Evolutionary conservation across 768 basidiomycete genomes (phyloP).

Genomic region (Serpula lacrymans): DNA sequence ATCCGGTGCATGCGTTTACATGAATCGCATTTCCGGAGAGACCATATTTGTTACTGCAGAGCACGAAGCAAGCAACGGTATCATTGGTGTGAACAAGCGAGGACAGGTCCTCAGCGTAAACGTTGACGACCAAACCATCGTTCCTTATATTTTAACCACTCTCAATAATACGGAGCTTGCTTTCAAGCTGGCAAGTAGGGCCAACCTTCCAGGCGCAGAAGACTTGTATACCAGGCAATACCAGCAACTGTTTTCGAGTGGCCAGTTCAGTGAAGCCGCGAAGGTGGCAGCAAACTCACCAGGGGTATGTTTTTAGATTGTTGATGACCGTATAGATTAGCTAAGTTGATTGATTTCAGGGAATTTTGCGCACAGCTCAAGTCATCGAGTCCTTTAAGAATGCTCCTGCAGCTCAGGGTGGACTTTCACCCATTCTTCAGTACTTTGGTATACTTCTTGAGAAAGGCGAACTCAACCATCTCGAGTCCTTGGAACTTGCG

Average conservation of each 20-base stretch:
- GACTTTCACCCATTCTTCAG: slow-evolving; percentile 92
- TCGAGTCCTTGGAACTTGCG: slow-evolving; percentile 93
- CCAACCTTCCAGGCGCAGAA: slow-evolving; percentile 95
- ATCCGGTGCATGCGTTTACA: slow-evolving; percentile 95
- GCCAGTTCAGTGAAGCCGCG: slow-evolving; percentile 91
- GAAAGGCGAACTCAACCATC: slow-evolving; percentile 96
- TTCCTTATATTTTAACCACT: slow-evolving; percentile 91
- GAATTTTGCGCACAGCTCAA: slow-evolving; percentile 89
- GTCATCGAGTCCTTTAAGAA: slow-evolving; percentile 98
- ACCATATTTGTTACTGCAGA: slow-evolving; percentile 99
- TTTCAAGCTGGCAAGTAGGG: slow-evolving; percentile 95
- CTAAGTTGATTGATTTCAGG: slow-evolving; percentile 40
- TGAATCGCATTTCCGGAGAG: slow-evolving; percentile 99
- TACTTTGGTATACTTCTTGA: slow-evolving; percentile 99
- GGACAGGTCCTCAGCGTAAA: slow-evolving; percentile 97
- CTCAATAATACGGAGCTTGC: slow-evolving; percentile 98
- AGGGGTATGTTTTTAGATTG: slow-evolving; percentile 46
- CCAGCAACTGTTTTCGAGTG: slow-evolving; percentile 82
- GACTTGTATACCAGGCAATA: slow-evolving; percentile 95
- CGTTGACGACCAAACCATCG: slow-evolving; percentile 93
- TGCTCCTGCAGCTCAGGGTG: slow-evolving; percentile 86
- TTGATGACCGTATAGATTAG: background rate
- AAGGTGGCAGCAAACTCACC: slow-evolving; percentile 98
- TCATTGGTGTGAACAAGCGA: slow-evolving; percentile 99
- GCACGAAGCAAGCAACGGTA: slow-evolving; percentile 90